A percentile compares a stretch with the other conserved stretches of the same genome.
These are phyloP conservation scores for Chamaecrista fasciculata DNA, from an alignment of 306 rosid genomes.

Conservation along the genomic window DNA sequence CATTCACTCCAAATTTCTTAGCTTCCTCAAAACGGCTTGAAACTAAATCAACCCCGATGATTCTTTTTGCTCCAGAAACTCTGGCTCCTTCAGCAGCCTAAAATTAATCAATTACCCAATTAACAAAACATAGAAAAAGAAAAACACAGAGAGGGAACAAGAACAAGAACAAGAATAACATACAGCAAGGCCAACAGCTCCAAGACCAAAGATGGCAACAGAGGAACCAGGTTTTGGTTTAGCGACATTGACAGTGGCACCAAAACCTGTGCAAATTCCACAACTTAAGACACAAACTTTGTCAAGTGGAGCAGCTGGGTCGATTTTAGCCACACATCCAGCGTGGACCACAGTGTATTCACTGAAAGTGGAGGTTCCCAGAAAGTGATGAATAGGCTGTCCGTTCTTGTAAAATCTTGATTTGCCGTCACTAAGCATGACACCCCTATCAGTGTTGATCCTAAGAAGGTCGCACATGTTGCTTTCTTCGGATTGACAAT, in stretches of 20 bases:
- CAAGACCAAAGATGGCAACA: constrained; percentile 59
- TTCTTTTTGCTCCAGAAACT: constrained; percentile 52
- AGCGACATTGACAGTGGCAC: constrained; percentile 70
- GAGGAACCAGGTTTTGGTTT: constrained; percentile 55
- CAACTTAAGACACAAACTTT: constrained; percentile 70
- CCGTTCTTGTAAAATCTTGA: constrained; percentile 56
- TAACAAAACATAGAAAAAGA: too few species aligned
- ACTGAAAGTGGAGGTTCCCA: constrained; percentile 68
- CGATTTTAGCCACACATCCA: constrained; percentile 58
- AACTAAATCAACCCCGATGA: constrained; percentile 62
- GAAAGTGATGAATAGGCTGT: constrained; percentile 55
- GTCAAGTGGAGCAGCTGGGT: constrained; percentile 67
- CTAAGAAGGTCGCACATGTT: constrained; percentile 68
- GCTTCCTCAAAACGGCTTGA: constrained; percentile 58
- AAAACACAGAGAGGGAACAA: not conserved
- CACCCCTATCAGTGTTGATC: constrained; percentile 58
- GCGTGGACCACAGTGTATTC: constrained; percentile 59
- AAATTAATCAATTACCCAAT: too few species aligned
- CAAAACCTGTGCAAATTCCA: constrained; percentile 65
- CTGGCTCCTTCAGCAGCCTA: constrained; percentile 77
- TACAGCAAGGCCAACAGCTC: constrained; percentile 73
- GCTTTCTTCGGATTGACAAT: constrained; percentile 64
- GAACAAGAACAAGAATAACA: constrained; percentile 17
- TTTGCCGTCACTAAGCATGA: constrained; percentile 49
- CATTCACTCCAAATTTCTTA: constrained; percentile 58